Evolutionary conservation across 1,139 yeast species (phyloP), one percentile per base, ranked within the genome.

Genomic region (Hansenula sp.): DNA sequence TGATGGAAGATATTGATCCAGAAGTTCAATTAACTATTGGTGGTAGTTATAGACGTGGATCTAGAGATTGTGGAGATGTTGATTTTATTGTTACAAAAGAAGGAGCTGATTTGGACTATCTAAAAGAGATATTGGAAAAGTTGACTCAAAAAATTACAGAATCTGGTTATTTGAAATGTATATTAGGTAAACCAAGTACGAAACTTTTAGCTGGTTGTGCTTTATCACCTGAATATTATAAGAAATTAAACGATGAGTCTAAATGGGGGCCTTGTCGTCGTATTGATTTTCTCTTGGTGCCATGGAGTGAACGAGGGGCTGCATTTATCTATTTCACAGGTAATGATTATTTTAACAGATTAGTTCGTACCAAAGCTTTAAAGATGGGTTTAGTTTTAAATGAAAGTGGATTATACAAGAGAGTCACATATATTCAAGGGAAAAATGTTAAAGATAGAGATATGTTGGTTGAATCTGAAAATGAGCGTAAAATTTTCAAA

Each of bases 1-100:
- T 61, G 19, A 56, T 69, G 12, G 39, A 47, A 7, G 44, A 52
- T 13, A 50, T 77, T n/a, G 79, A 75, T 42, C 57, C 69, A 0
- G 47, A 51, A 1, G 59, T 69, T 19, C 56, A 61, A 32, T 57
- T 69, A 7, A 62, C 66, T 18, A 60, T 74, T 29, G 73, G 73
- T 68, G 87, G 87, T 1, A 76, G 82, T 22, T 80, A 71, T 52
- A 61, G 76, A 28, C 66, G 86, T 20, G 82, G 79, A 2, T 56
- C 63, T 11, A 44, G 50, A 2, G 56, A 51, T 5, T 74, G 79
- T 47, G 84, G 84, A 6, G 87, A 80, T 52, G 68, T 79, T 37
- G 87, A 80, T 55, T 62, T 78, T 33, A 58, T 79, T 22, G 48
- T 80, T n/a, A 73, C 75, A 30, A 69, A 69, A 32, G 50, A 59